Evolutionary conservation across 306 rosid species (phyloP), one percentile per base, ranked within the genome.

Genomic region (Glycine latifolia): DNA sequence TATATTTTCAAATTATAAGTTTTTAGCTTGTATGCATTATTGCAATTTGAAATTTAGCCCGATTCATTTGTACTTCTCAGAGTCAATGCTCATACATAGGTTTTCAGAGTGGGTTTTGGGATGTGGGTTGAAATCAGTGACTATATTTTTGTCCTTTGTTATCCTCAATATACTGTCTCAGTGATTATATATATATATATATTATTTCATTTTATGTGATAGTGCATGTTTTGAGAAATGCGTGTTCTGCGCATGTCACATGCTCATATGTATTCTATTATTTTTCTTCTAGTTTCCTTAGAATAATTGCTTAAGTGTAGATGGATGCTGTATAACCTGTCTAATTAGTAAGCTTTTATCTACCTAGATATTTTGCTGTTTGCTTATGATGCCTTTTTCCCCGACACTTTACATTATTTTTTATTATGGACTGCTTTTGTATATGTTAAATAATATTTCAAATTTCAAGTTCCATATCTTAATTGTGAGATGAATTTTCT

Each of bases 401-500:
- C 10, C 12, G 33, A 39, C 8, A 3, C 66, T 46, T 61, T 71
- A 52, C 14, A 10, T 15, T 54, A 20, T 67, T 3, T n/a, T 16
- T 76, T 75, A 10, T 35, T 53, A 44, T 70, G 43, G 12, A 8
- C 33, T 33, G 55, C 20, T 76, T 82, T 49, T 72, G 46, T 58
- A 62, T 52, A 15, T 84, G 69, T 84, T 46, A 73, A 61, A 49
- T 35, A 66, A 49, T 50, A 26, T 26, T 26, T 26, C 31, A 26
- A 26, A 26, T 26, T 26, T 26, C 31, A 26, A 26, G 31, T 26
- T 26, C 31, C 31, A 26, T 26, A 69, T 79, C 71, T 84, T 84
- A 75, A 83, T 79, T 20, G 47, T 76, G 87, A 44, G 59, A 66
- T 84, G 46, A 65, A 39, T 62, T 82, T 83, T 73, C 20, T 6